Evolutionary conservation across 1,139 yeast species (phyloP), one percentile per base, ranked within the genome.

Genomic region (Williopsis jadinii): DNA sequence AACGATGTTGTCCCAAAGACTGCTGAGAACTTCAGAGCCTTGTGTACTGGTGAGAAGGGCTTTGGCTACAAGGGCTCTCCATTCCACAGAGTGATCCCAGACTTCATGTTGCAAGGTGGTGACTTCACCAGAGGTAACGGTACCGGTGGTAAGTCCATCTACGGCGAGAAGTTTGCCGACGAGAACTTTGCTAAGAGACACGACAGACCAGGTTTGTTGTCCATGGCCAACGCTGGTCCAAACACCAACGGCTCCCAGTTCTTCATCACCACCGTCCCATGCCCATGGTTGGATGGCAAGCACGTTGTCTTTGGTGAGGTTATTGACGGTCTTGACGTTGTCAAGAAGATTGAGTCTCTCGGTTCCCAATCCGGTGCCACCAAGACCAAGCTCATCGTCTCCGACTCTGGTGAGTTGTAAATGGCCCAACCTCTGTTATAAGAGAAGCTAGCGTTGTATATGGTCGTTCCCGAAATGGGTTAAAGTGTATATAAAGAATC

Each of bases 201-300:
- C 80, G 77, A 73, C 72, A 82, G 75, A 68, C 96, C 97, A 60
- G 97, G 97, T 73, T 77, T 90, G 60, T 78, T 92, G 67, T 86
- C 96, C 60, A 92, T 92, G 98, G 98, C 98, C 68, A 92, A 92
- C 64, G 97, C 97, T 59, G 98, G 98, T 66, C 96, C 96, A 71
- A 87, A 90, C 90, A 92, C 97, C 80, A 92, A 92, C 75, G 98
- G 98, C 54, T 90, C 97, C 50, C 98, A 92, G 74, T 92, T 92
- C 77, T 92, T 92, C 81, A 80, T 92, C 71, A 92, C 98, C 76
- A 90, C 97, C 53, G 97, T 90, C 46, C 77, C 88, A 61, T 75
- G 85, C 68, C 85, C 96, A 56, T 90, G 97, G 97, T 83, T 92
- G 72, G 97, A 92, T 64, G 97, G 97, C 66, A 84, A 83, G 75